Conservation (phyloP, 1,139 yeast genomes). For the Suhomyces ambrosiae region DNA sequence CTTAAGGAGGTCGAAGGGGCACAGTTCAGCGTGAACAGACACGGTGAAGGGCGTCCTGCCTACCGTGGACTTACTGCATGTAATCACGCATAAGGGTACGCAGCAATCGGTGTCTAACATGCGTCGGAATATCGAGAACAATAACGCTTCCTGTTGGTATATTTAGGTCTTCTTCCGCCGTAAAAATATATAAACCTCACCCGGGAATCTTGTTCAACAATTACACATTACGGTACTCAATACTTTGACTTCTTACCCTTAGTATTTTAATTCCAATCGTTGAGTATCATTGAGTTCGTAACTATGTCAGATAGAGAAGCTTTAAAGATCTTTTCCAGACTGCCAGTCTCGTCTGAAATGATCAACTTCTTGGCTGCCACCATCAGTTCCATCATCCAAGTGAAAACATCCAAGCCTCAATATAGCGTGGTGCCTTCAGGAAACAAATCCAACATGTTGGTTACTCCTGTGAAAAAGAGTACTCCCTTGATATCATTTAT, state of each 20-base stretch:
- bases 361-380: slow-evolving; percentile 77
- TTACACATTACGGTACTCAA: too few relatives aligned
- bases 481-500: slow-evolving; percentile 62
- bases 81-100: slow-evolving; percentile 3
- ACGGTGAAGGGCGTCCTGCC: slow-evolving; percentile 3
- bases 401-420: slow-evolving; percentile 34
- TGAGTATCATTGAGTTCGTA: too few relatives aligned
- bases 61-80: slow-evolving; percentile 1
- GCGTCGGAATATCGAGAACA: slow-evolving; percentile 8
- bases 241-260: too few relatives aligned
- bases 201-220: neutral
- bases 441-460: slow-evolving; percentile 19
- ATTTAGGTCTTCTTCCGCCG: slow-evolving; percentile 1
- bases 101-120: slow-evolving; percentile 4
- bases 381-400: slow-evolving; percentile 75
- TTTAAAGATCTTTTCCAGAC: slow-evolving; percentile 69
- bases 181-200: slow-evolving; percentile 1
- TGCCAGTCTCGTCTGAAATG: slow-evolving; percentile 80
- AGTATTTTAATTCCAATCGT: too few relatives aligned
- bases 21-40: slow-evolving; percentile 1
- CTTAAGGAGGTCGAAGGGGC: slow-evolving; percentile 1
- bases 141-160: slow-evolving; percentile 1
- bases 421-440: slow-evolving; percentile 20
- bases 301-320: slow-evolving; percentile 58
- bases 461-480: slow-evolving; percentile 28